Conservation (phyloP, 2,329 filamentous ascomycete species). For the Sarocladium brachiariae region DNA sequence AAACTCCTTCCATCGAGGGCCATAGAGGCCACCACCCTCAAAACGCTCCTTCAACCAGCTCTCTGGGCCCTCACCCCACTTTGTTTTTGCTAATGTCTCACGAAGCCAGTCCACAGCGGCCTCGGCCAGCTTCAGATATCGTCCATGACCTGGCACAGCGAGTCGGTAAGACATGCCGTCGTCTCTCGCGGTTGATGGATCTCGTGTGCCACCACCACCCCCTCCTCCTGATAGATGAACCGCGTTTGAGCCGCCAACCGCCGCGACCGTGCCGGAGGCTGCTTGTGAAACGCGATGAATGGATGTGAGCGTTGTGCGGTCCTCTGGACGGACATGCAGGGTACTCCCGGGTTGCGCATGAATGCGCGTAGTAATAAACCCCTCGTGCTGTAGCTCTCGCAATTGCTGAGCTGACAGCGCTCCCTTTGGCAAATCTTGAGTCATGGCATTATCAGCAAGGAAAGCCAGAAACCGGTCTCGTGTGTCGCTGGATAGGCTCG, state of each 20-base stretch:
- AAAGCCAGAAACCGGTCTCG: constrained; percentile 45
- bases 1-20: constrained; percentile 56
- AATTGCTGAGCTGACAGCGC: constrained; percentile 39
- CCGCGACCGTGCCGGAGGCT: constrained; percentile 60
- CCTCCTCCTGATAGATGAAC: constrained; percentile 50
- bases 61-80: constrained; percentile 57
- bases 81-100: constrained; percentile 49
- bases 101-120: constrained; percentile 56
- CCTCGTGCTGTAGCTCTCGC: constrained; percentile 54
- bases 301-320: constrained; percentile 49
- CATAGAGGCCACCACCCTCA: constrained; percentile 51
- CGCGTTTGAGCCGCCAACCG: constrained; percentile 62
- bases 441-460: constrained; percentile 44
- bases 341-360: constrained; percentile 26
- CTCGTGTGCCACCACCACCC: constrained; percentile 38
- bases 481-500: constrained; percentile 31
- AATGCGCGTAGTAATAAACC: constrained; percentile 54
- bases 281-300: constrained; percentile 57
- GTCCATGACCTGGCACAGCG: constrained; percentile 59
- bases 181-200: constrained; percentile 13
- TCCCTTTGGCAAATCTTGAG: constrained; percentile 21
- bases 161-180: constrained; percentile 38
- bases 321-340: constrained; percentile 42
- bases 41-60: constrained; percentile 58
- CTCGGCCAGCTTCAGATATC: constrained; percentile 59